phyloP scores from a whole-genome alignment of 2,329 filamentous ascomycete species.

The Albophoma yamanashiensis region DNA sequence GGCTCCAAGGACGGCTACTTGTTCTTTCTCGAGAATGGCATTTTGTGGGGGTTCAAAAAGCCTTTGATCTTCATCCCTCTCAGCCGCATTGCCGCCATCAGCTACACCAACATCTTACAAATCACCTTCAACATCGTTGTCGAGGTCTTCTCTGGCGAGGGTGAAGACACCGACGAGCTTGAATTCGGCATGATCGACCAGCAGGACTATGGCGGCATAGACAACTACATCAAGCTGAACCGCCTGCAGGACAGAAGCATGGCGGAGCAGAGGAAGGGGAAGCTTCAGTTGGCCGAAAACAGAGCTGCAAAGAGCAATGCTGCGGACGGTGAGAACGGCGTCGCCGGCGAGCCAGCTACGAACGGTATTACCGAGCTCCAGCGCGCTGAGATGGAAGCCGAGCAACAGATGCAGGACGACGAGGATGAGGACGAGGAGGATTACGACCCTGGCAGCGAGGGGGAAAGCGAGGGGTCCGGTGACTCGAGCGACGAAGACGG shows the following conservation, averaged over 20 bases:
- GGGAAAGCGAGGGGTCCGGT: slow-evolving; percentile 47
- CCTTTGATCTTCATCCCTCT: slow-evolving; percentile 54
- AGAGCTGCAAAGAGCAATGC: slow-evolving; percentile 33
- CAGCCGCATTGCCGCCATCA: slow-evolving; percentile 49
- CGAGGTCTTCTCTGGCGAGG: slow-evolving; percentile 41
- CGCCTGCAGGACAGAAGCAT: slow-evolving; percentile 56
- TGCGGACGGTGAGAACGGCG: slow-evolving; percentile 26
- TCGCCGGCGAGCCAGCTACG: slow-evolving; percentile 22
- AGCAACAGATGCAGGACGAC: slow-evolving; percentile 45
- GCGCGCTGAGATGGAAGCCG: slow-evolving; percentile 37
- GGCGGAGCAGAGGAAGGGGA: slow-evolving; percentile 56
- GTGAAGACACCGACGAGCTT: slow-evolving; percentile 44
- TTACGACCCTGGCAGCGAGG: slow-evolving; percentile 53
- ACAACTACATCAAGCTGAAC: slow-evolving; percentile 51
- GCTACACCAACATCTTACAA: slow-evolving; percentile 57
- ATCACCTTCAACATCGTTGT: slow-evolving; percentile 59
- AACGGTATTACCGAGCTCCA: slow-evolving; percentile 37
- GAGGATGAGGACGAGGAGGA: slow-evolving; percentile 57
- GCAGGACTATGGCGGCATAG: slow-evolving; percentile 54
- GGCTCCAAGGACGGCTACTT: slow-evolving; percentile 59
- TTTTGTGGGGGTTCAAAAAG: slow-evolving; percentile 63
- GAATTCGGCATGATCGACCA: slow-evolving; percentile 63
- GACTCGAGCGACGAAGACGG: slow-evolving; percentile 38
- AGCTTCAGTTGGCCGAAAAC: slow-evolving; percentile 51
- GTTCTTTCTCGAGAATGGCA: slow-evolving; percentile 56